These are phyloP conservation scores for Mortierella sp. DNA, from an alignment of 371 early-diverging fungal genomes.

Conservation along the genomic window DNA sequence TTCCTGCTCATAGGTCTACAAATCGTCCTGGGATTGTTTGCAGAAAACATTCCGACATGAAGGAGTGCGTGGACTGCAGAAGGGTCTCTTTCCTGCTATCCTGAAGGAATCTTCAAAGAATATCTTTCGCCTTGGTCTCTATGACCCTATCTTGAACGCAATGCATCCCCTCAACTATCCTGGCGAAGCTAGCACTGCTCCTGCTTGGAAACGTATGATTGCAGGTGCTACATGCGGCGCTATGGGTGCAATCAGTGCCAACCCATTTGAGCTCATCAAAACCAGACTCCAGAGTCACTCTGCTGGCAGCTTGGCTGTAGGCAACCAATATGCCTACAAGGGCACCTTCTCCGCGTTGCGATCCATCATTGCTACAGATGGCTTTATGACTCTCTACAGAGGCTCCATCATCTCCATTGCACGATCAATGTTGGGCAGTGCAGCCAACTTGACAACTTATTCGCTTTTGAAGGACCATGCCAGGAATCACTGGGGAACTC, in stretches of 20 bases:
- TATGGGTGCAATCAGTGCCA: slow-evolving; percentile 75
- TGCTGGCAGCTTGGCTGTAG: slow-evolving; percentile 61
- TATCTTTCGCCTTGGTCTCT: slow-evolving; percentile 76
- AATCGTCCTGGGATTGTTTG: slow-evolving; percentile 69
- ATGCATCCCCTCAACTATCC: slow-evolving; percentile 66
- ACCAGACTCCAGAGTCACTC: slow-evolving; percentile 69
- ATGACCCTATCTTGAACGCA: slow-evolving; percentile 69
- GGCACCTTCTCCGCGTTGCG: slow-evolving; percentile 64
- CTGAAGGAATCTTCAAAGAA: slow-evolving; percentile 75
- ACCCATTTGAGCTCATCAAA: slow-evolving; percentile 80
- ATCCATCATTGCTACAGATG: slow-evolving; percentile 61
- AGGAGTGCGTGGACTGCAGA: slow-evolving; percentile 73
- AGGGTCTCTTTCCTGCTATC: slow-evolving; percentile 75
- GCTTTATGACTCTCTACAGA: slow-evolving; percentile 59
- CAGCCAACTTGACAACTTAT: slow-evolving; percentile 70
- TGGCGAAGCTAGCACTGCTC: slow-evolving; percentile 57
- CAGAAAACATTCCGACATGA: slow-evolving; percentile 70
- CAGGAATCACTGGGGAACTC: slow-evolving; percentile 60
- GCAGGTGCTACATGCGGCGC: slow-evolving; percentile 76
- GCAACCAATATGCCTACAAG: slow-evolving; percentile 70
- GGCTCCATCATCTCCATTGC: slow-evolving; percentile 68
- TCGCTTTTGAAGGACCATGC: slow-evolving; percentile 72
- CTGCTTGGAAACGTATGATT: slow-evolving; percentile 77
- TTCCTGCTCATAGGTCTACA: slow-evolving; percentile 59
- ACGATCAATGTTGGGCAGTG: slow-evolving; percentile 69